These are phyloP conservation scores for Annona squamosa DNA, from an alignment of 164 flowering plant genomes.

Conservation along the genomic window DNA sequence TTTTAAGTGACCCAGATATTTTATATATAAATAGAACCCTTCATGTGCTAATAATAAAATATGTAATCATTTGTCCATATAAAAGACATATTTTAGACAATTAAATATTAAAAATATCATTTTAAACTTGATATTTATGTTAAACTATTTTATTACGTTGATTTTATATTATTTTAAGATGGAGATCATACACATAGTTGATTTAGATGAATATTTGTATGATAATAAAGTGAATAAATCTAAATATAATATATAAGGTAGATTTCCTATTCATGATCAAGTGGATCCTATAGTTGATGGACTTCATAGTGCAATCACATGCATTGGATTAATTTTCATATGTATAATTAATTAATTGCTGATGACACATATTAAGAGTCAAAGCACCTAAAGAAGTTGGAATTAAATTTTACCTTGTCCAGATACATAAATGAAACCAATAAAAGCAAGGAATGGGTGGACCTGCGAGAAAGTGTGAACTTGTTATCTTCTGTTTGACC, in stretches of 20 bases:
- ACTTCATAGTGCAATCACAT: not conserved
- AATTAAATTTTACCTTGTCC: slow-evolving; percentile 56
- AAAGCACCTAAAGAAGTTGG: not conserved
- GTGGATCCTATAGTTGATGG: too few relatives aligned
- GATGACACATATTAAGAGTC: not conserved
- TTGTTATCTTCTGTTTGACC: not conserved
- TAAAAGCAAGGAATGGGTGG: slow-evolving; percentile 68
- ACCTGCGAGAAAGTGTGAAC: slow-evolving; percentile 32
- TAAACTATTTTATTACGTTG: too few relatives aligned
- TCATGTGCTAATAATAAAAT: not conserved
- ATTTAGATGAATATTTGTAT: too few relatives aligned
- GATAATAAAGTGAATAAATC: too few relatives aligned
- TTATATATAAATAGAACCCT: not conserved
- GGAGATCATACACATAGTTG: too few relatives aligned
- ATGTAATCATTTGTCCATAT: not conserved
- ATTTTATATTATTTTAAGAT: too few relatives aligned
- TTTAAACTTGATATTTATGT: too few relatives aligned
- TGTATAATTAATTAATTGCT: not conserved
- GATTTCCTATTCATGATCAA: not conserved
- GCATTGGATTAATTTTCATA: not conserved
- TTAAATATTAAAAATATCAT: too few relatives aligned
- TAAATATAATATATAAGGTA: too few relatives aligned
- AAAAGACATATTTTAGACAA: too few relatives aligned
- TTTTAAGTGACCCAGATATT: not conserved
- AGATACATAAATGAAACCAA: slow-evolving; percentile 44